Evolutionary conservation across 495 filamentous ascomycete genomes (phyloP).

Genomic region (Lasiosphaeris hirsuta): DNA sequence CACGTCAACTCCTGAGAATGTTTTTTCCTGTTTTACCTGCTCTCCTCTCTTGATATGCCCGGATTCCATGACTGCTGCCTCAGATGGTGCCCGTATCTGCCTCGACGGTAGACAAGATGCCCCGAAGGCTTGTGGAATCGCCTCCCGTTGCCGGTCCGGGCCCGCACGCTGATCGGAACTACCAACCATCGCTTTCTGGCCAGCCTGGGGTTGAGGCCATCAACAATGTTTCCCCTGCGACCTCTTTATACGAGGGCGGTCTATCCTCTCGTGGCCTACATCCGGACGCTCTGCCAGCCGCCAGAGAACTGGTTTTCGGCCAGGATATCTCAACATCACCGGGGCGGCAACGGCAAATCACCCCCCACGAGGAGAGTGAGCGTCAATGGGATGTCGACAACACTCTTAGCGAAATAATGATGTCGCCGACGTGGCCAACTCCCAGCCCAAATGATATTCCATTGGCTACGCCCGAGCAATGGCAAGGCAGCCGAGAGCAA

Average conservation of each 20-base stretch:
- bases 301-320: too few relatives aligned
- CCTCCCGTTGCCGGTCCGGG: too few relatives aligned
- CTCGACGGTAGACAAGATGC: too few relatives aligned
- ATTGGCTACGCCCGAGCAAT: conserved; percentile 8
- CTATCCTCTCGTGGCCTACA: too few relatives aligned
- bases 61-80: background rate
- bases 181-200: too few relatives aligned
- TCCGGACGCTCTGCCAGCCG: too few relatives aligned
- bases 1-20: background rate
- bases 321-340: too few relatives aligned
- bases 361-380: background rate
- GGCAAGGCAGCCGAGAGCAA: conserved; percentile 16
- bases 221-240: too few relatives aligned
- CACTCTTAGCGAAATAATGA: background rate
- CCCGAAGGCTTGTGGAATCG: too few relatives aligned
- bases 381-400: background rate
- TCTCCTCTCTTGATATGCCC: background rate
- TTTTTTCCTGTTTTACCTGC: background rate
- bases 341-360: background rate
- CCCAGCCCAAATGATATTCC: conserved; percentile 1
- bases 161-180: too few relatives aligned
- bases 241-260: too few relatives aligned
- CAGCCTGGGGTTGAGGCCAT: too few relatives aligned
- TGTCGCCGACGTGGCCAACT: background rate
- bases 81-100: background rate